Evolutionary conservation across 2,329 filamentous ascomycete species (phyloP), one percentile per base, ranked within the genome.

Genomic region (Penicillium hesseltinei): DNA sequence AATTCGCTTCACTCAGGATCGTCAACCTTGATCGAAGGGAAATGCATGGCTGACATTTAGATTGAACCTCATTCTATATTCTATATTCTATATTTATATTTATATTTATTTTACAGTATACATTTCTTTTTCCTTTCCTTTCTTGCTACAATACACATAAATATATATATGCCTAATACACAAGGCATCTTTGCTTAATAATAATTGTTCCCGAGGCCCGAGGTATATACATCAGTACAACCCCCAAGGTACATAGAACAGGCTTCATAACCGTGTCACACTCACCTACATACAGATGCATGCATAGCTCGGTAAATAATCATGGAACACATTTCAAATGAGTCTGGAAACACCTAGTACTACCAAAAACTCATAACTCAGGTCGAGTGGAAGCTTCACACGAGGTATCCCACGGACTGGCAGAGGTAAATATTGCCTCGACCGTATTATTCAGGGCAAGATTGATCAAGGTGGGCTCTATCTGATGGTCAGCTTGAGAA

Each of bases 1-100:
- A 33, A 35, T 56, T 56, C 54, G 54, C 54, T 53, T 56, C 54
- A 56, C 54, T 56, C 54, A 56, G 25, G 42, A 56, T 42, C 53
- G 49, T 33, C 52, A 50, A 23, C 52, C 11, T 36, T 21, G 29
- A 51, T 51, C 31, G n/a, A 25, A 19, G 51, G 43, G 51, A 33
- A 15, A 44, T 27, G 23, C 9, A 27, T 44, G 25, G 17, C 25
- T 10, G 15, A 8, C 2, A 44, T 44, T 40, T 40, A 29, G 10
- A 40, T 51, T 21, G 10, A 5, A 40, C 23, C 17, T 42, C 38
- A 31, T 42, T 2, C 3, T 35, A 36, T 15, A 17, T 1, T 31
- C 29, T 33, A 13, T 5, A 31, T 31, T 42, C 5, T 21, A 13
- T 10, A 31, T n/a, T 17, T 31, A 31, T 31, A 13, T 31, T 10